These are phyloP conservation scores for Phytophthora pistaciae DNA, from an alignment of 352 stramenopile species.

Conservation along the genomic window DNA sequence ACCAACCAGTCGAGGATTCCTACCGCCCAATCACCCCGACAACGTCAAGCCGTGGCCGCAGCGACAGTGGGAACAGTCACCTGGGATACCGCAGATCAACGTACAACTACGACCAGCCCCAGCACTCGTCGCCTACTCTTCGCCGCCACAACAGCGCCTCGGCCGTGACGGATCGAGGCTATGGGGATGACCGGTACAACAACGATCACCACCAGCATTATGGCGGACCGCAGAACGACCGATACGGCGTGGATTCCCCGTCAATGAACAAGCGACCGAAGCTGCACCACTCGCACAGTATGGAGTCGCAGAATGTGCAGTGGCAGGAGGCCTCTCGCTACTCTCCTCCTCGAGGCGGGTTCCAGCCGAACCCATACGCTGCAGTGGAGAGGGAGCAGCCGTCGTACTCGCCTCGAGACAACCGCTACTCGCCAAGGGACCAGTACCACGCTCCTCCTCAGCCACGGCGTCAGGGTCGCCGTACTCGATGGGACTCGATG, in stretches of 20 bases:
- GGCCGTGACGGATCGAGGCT: slow-evolving; percentile 26
- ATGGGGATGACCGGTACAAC: slow-evolving; percentile 38
- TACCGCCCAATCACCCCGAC: slow-evolving; percentile 32
- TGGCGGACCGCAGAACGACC: slow-evolving; percentile 18
- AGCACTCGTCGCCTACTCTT: slow-evolving; percentile 27
- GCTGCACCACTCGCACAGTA: slow-evolving; percentile 71
- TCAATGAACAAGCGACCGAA: slow-evolving; percentile 62
- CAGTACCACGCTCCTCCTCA: slow-evolving; percentile 35
- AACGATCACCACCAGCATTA: slow-evolving; percentile 30
- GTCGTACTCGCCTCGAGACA: slow-evolving; percentile 33
- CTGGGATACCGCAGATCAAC: slow-evolving; percentile 31
- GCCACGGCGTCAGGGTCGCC: slow-evolving; percentile 25
- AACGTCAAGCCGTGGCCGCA: slow-evolving; percentile 27
- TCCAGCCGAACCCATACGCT: slow-evolving; percentile 37
- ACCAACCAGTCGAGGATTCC: slow-evolving; percentile 24
- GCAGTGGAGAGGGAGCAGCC: slow-evolving; percentile 38
- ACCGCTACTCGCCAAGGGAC: slow-evolving; percentile 33
- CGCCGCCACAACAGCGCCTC: slow-evolving; percentile 63
- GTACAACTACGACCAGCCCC: slow-evolving; percentile 28
- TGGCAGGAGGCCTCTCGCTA: slow-evolving; percentile 42
- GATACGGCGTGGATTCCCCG: slow-evolving; percentile 34
- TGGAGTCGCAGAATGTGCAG: slow-evolving; percentile 57
- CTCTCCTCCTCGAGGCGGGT: slow-evolving; percentile 30
- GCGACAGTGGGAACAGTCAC: slow-evolving; percentile 34
- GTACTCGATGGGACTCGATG: slow-evolving; percentile 49